Evolutionary conservation across 495 filamentous ascomycete species (phyloP).

Genomic region (Xylaria scruposa): DNA sequence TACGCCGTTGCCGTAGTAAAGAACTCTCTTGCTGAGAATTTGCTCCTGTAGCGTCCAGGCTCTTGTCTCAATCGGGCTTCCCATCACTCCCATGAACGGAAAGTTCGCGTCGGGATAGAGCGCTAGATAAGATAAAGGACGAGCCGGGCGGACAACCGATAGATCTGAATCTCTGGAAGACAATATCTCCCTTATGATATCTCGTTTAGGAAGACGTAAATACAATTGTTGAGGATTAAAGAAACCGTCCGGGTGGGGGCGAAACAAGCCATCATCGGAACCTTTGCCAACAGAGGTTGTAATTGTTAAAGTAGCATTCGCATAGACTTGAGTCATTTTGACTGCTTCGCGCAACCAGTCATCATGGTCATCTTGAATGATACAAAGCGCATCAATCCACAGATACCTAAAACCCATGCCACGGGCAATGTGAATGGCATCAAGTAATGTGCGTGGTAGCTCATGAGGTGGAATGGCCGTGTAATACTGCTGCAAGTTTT

Average conservation of each 20-base stretch:
- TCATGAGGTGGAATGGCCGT: not conserved
- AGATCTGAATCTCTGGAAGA: not conserved
- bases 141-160: not conserved
- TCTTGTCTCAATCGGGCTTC: not conserved
- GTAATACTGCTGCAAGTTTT: not conserved
- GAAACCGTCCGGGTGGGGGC: not conserved
- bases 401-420: not conserved
- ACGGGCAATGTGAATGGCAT: not conserved
- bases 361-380: conserved; percentile 3
- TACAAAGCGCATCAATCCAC: conserved; percentile 3
- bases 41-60: not conserved
- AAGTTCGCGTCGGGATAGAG: not conserved
- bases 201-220: not conserved
- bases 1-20: conserved; percentile 4
- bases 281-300: not conserved
- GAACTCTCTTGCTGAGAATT: not conserved
- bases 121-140: not conserved
- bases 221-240: not conserved
- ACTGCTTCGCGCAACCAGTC: conserved; percentile 4
- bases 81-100: not conserved
- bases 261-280: not conserved
- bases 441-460: not conserved
- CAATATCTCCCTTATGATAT: not conserved
- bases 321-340: conserved; percentile 1
- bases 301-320: not conserved